Evolutionary conservation across 352 stramenopile species (phyloP).

Genomic region (Phytophthora pistaciae): DNA sequence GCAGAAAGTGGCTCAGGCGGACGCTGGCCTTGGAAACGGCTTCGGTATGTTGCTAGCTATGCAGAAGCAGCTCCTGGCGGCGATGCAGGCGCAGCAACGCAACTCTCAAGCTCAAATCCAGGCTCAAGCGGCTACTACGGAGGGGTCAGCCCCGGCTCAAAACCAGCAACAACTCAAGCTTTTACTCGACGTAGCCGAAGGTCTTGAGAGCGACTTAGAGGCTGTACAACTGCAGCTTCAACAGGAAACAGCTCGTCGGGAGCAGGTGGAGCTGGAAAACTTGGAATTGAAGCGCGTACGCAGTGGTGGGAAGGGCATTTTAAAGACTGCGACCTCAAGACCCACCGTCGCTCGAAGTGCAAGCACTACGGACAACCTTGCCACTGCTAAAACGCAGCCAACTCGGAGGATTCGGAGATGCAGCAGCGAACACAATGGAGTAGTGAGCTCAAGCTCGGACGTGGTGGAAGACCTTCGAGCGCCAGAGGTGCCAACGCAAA

Average conservation of each 20-base stretch:
- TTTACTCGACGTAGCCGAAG: constrained; percentile 71
- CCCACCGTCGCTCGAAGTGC: neutral
- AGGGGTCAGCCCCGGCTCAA: constrained; percentile 11
- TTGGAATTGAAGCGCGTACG: constrained; percentile 42
- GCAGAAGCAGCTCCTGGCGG: constrained; percentile 61
- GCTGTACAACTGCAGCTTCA: constrained; percentile 49
- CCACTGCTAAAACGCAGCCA: neutral
- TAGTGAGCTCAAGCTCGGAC: neutral
- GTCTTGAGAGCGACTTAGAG: constrained; percentile 69
- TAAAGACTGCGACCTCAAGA: constrained; percentile 7
- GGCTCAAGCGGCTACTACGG: constrained; percentile 3
- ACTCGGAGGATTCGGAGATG: constrained; percentile 33
- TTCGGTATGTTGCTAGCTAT: constrained; percentile 50
- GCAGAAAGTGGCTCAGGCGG: constrained; percentile 40
- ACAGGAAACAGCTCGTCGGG: constrained; percentile 54
- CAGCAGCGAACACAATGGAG: constrained; percentile 13
- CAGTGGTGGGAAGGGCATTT: constrained; percentile 4
- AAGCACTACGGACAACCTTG: constrained; percentile 14
- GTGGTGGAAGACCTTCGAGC: constrained; percentile 14
- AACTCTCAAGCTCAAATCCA: constrained; percentile 19
- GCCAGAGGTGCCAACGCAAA: constrained; percentile 12
- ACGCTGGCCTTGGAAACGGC: constrained; percentile 44
- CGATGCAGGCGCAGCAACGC: constrained; percentile 41
- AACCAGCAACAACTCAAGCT: constrained; percentile 64
- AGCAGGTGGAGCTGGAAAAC: constrained; percentile 61